These are phyloP conservation scores for Chrysanthemum makinoi DNA, from an alignment of 129 eudicot species.

Conservation along the genomic window DNA sequence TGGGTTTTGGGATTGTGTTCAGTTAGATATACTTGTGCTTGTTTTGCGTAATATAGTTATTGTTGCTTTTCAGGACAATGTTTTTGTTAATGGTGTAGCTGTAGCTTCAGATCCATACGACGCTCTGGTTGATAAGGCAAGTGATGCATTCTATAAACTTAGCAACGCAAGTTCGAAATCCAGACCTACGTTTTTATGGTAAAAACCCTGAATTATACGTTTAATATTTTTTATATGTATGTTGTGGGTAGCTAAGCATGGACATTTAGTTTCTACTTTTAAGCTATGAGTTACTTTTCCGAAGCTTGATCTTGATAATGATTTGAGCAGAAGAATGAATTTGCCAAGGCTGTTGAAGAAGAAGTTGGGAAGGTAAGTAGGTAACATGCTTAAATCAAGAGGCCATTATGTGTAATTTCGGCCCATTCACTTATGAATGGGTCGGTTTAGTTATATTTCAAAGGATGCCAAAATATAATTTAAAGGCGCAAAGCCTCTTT, in stretches of 20 bases:
- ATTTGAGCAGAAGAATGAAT: conserved; percentile 89
- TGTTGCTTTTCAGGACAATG: conserved; percentile 8
- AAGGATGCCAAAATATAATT: too few relatives aligned
- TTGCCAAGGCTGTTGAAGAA: conserved; percentile 85
- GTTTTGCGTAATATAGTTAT: background rate
- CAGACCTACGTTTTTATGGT: conserved; percentile 96
- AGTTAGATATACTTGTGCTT: background rate
- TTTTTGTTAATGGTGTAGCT: background rate
- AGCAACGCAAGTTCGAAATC: conserved; percentile 68
- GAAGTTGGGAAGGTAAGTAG: conserved; percentile 58
- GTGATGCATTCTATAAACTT: conserved; percentile 80
- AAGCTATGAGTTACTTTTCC: conserved; percentile 88
- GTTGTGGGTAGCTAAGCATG: background rate
- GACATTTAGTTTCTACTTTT: conserved; percentile 7
- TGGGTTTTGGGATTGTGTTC: too few relatives aligned
- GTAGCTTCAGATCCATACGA: background rate
- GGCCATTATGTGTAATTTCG: background rate
- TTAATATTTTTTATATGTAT: background rate
- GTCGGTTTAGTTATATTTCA: too few relatives aligned
- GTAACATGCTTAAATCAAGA: conserved; percentile 25
- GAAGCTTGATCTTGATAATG: conserved; percentile 73
- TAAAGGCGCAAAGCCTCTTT: too few relatives aligned
- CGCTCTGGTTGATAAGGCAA: conserved; percentile 34
- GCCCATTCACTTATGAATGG: background rate
- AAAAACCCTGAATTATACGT: background rate